These are phyloP conservation scores for Cercospora zeina DNA, from an alignment of 2,329 filamentous ascomycete genomes.

Conservation along the genomic window DNA sequence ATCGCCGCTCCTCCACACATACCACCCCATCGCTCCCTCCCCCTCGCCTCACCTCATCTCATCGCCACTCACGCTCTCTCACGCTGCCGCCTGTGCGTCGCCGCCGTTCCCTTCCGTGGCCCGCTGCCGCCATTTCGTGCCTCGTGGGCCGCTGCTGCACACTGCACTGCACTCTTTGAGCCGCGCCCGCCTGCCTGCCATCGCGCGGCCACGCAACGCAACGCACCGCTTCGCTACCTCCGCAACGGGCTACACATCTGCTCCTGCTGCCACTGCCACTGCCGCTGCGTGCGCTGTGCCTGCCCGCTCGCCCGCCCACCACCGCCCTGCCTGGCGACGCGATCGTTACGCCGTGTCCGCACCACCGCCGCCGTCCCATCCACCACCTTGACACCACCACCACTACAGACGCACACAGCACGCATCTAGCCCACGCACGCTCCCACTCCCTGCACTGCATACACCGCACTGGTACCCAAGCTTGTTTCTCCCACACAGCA, in stretches of 20 bases:
- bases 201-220: neutral
- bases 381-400: neutral
- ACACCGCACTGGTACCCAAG: slow-evolving; percentile 18
- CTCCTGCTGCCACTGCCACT: neutral
- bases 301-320: slow-evolving; percentile 6
- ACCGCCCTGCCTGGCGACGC: slow-evolving; percentile 6
- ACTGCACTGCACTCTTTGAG: neutral
- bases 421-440: slow-evolving; percentile 15
- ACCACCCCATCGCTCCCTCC: neutral
- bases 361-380: slow-evolving; percentile 1
- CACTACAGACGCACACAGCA: slow-evolving; percentile 1
- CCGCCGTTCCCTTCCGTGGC: neutral
- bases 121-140: neutral
- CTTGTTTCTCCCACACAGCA: slow-evolving; percentile 21
- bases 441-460: slow-evolving; percentile 21
- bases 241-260: neutral
- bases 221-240: neutral
- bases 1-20: slow-evolving; percentile 1
- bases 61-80: neutral
- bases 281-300: slow-evolving; percentile 1
- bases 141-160: neutral
- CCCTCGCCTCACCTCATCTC: neutral
- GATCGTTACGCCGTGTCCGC: neutral
- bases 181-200: slow-evolving; percentile 1
- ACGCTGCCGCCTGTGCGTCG: neutral